Percentiles rank a stretch among this genome's conserved stretches.
These are phyloP conservation scores for Triadica sebifera DNA, from an alignment of 345 rosid genomes.

Conservation along the genomic window DNA sequence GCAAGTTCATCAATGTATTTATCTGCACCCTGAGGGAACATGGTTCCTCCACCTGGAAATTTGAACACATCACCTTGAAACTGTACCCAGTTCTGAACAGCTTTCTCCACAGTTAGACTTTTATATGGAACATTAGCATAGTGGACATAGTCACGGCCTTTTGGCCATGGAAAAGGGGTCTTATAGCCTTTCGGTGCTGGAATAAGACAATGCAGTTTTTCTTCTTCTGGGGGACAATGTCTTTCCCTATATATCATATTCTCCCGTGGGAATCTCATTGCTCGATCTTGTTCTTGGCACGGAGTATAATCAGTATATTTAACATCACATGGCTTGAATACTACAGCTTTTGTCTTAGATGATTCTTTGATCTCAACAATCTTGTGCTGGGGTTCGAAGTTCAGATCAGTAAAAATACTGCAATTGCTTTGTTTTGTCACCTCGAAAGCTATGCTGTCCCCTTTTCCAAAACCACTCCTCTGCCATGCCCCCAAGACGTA, in stretches of 20 bases:
- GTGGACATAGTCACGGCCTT: slow-evolving; percentile 83
- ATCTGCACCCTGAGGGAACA: slow-evolving; percentile 99
- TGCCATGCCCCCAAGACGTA: slow-evolving; percentile 96
- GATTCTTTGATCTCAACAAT: slow-evolving; percentile 49
- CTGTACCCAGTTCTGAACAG: slow-evolving; percentile 91
- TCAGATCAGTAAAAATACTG: slow-evolving; percentile 51
- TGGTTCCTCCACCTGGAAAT: slow-evolving; percentile 98
- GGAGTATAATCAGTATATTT: slow-evolving; percentile 84
- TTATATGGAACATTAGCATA: slow-evolving; percentile 94
- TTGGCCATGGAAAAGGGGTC: slow-evolving; percentile 96
- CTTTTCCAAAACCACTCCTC: slow-evolving; percentile 88
- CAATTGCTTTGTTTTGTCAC: slow-evolving; percentile 66
- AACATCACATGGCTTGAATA: slow-evolving; percentile 72
- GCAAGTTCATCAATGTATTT: slow-evolving; percentile 89
- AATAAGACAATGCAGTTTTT: slow-evolving; percentile 75
- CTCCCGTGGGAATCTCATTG: slow-evolving; percentile 91
- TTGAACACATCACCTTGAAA: slow-evolving; percentile 84
- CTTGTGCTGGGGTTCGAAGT: slow-evolving; percentile 78
- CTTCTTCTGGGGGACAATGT: slow-evolving; percentile 83
- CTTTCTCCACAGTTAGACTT: slow-evolving; percentile 83
- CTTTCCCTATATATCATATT: slow-evolving; percentile 93
- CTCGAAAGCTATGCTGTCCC: slow-evolving; percentile 67
- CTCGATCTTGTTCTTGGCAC: slow-evolving; percentile 88
- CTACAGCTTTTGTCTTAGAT: slow-evolving; percentile 48
- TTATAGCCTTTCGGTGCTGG: slow-evolving; percentile 91